Evolutionary conservation across 768 basidiomycete genomes (phyloP).

Genomic region (Naganishia vishniacii): DNA sequence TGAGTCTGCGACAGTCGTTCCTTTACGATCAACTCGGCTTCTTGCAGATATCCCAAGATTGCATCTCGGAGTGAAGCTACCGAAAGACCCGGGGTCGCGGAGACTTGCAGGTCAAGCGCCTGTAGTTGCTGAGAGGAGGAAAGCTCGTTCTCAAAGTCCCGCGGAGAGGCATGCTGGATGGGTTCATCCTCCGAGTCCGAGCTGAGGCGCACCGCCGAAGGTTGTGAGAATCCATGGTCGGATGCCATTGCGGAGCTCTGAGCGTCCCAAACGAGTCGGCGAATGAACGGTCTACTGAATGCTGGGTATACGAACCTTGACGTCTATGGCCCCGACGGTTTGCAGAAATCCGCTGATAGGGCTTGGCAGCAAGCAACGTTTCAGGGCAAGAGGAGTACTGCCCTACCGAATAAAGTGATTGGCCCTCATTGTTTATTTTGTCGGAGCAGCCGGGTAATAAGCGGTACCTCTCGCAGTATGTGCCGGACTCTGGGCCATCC

Average conservation of each 20-base stretch:
- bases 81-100: conserved; percentile 11
- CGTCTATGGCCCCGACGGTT: too few relatives aligned
- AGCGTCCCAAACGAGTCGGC: too few relatives aligned
- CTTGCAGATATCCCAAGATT: conserved; percentile 42
- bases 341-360: too few relatives aligned
- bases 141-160: conserved; percentile 14
- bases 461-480: background rate
- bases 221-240: background rate
- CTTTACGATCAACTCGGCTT: conserved; percentile 40
- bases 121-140: conserved; percentile 18
- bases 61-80: conserved; percentile 37
- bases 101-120: conserved; percentile 11
- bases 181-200: background rate
- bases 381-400: background rate
- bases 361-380: background rate
- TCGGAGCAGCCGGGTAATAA: background rate
- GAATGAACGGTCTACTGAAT: too few relatives aligned
- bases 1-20: conserved; percentile 28
- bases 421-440: background rate
- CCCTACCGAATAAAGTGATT: background rate
- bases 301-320: too few relatives aligned
- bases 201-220: background rate
- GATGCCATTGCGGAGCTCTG: background rate
- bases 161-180: background rate
- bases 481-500: background rate